Conservation (phyloP, 495 filamentous ascomycete genomes). For the Penicillium fimorum region DNA sequence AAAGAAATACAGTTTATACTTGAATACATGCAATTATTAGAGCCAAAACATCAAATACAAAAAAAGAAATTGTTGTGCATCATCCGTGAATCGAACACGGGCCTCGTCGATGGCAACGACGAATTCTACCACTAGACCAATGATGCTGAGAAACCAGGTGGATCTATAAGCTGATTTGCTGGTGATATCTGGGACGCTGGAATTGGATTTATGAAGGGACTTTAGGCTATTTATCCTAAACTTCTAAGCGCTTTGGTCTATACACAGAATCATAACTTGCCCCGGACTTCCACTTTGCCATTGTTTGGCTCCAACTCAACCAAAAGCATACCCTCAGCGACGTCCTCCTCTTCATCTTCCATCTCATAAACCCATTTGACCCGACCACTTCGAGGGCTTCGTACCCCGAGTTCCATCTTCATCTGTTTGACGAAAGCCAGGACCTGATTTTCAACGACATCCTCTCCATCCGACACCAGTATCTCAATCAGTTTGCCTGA, state of each 20-base stretch:
- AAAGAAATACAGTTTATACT: too few species aligned
- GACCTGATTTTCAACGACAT: conserved; percentile 51
- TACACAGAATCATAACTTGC: conserved; percentile 25
- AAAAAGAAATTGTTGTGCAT: conserved; percentile 38
- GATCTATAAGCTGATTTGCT: conserved; percentile 4
- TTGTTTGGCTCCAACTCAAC: conserved; percentile 42
- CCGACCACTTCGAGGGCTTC: conserved; percentile 46
- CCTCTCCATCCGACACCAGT: conserved; percentile 52
- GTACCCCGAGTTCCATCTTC: conserved; percentile 66
- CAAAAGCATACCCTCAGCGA: conserved; percentile 56
- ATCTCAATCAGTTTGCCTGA: conserved; percentile 60
- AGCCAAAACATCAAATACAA: too few species aligned
- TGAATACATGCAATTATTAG: too few species aligned
- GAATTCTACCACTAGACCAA: conserved; percentile 62
- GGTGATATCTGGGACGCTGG: background rate
- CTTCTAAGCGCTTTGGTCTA: background rate
- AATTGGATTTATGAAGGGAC: background rate
- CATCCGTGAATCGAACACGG: conserved; percentile 60
- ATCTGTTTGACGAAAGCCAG: conserved; percentile 65
- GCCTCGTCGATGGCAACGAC: conserved; percentile 60
- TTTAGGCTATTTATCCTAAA: background rate
- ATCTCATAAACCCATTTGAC: conserved; percentile 56
- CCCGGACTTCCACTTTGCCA: conserved; percentile 16
- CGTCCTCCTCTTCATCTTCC: conserved; percentile 57
- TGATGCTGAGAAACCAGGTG: conserved; percentile 34